Percentiles rank a stretch among this genome's conserved stretches.
phyloP scores from a whole-genome alignment of 2,329 filamentous ascomycete species.

The Ilyonectria destructans region DNA sequence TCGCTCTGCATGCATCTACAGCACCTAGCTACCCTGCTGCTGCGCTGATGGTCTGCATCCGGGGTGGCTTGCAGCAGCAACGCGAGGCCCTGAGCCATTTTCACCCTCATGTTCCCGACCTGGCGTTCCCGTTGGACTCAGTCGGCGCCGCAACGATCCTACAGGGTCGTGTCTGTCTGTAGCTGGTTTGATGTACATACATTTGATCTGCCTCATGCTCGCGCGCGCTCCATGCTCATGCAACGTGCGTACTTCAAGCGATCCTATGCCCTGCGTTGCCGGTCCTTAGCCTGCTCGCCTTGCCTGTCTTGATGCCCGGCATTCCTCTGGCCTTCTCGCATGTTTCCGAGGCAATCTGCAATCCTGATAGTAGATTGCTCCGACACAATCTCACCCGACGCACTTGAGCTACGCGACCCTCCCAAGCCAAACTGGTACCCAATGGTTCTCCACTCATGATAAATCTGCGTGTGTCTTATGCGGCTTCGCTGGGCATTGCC shows the following conservation, averaged over 20 bases:
- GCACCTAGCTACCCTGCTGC: slow-evolving; percentile 3
- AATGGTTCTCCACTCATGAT: slow-evolving; percentile 10
- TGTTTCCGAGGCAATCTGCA: not conserved
- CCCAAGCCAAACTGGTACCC: not conserved
- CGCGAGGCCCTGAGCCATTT: slow-evolving; percentile 45
- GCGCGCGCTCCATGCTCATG: slow-evolving; percentile 6
- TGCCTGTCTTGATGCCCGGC: not conserved
- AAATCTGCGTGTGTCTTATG: slow-evolving; percentile 2
- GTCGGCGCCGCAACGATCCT: slow-evolving; percentile 29
- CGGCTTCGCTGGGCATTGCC: not conserved
- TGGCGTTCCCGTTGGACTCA: slow-evolving; percentile 1
- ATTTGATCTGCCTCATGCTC: slow-evolving; percentile 28
- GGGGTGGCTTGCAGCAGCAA: slow-evolving; percentile 41
- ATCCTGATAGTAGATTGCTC: slow-evolving; percentile 2
- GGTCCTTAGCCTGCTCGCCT: not conserved
- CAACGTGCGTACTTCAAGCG: slow-evolving; percentile 26
- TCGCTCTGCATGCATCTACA: slow-evolving; percentile 8
- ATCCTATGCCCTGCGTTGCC: slow-evolving; percentile 36
- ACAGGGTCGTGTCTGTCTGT: slow-evolving; percentile 1
- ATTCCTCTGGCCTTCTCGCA: not conserved
- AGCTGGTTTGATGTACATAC: slow-evolving; percentile 13
- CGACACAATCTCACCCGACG: not conserved
- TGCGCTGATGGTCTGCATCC: slow-evolving; percentile 30
- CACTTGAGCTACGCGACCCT: slow-evolving; percentile 2
- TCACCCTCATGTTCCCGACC: slow-evolving; percentile 18